phyloP scores from a whole-genome alignment of 202 grass and related monocot genomes.

The Elaeis oleifera region DNA sequence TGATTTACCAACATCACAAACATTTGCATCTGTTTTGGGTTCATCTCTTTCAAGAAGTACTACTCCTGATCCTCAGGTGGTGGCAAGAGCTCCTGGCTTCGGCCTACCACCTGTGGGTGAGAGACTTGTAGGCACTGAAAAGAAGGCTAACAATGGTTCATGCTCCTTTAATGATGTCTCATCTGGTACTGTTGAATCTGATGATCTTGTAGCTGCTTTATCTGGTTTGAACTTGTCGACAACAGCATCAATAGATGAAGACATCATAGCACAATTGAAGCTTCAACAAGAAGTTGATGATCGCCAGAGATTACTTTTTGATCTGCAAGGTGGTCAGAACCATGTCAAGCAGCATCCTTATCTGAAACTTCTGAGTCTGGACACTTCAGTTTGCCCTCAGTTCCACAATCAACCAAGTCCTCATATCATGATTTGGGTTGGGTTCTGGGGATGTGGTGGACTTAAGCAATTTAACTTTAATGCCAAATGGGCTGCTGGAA shows the following conservation, averaged over 20 bases:
- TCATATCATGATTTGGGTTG: slow-evolving; percentile 2
- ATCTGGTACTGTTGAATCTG: slow-evolving; percentile 36
- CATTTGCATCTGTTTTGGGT: slow-evolving; percentile 62
- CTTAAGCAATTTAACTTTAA: not conserved
- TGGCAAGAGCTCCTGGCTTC: slow-evolving; percentile 61
- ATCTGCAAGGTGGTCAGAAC: slow-evolving; percentile 34
- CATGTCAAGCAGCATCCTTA: slow-evolving; percentile 36
- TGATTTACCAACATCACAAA: slow-evolving; percentile 35
- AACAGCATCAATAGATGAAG: slow-evolving; percentile 31
- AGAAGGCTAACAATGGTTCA: slow-evolving; percentile 46
- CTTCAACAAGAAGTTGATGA: slow-evolving; percentile 53
- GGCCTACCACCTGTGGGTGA: slow-evolving; percentile 72
- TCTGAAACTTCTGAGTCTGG: slow-evolving; percentile 33
- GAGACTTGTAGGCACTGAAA: slow-evolving; percentile 49
- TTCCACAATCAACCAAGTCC: not conserved
- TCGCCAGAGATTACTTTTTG: slow-evolving; percentile 41
- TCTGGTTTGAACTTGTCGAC: slow-evolving; percentile 63
- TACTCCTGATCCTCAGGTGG: slow-evolving; percentile 63
- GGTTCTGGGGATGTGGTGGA: not conserved
- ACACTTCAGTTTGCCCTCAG: slow-evolving; percentile 26
- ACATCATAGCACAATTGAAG: slow-evolving; percentile 40
- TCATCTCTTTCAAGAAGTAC: slow-evolving; percentile 65
- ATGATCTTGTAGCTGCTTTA: slow-evolving; percentile 56
- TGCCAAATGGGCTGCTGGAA: not conserved
- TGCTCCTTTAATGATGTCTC: slow-evolving; percentile 50